Evolutionary conservation across 768 basidiomycete species (phyloP).

Genomic region (Clathrus columnatus): DNA sequence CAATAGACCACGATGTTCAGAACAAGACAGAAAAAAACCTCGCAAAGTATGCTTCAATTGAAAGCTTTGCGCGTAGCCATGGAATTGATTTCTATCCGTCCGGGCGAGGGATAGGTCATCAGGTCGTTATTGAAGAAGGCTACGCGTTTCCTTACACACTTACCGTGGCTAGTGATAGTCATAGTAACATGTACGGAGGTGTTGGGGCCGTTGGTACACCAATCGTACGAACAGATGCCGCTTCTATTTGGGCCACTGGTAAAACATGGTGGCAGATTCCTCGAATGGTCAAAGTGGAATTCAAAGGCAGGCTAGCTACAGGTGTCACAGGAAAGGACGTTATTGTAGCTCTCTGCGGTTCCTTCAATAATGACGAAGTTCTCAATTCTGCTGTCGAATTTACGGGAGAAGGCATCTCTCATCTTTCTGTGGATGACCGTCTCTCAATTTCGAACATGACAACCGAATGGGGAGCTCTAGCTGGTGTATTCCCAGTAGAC

Average conservation of each 20-base stretch:
- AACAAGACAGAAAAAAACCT: slow-evolving; percentile 89
- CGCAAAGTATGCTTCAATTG: slow-evolving; percentile 85
- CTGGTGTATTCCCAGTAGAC: slow-evolving; percentile 92
- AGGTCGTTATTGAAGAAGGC: slow-evolving; percentile 94
- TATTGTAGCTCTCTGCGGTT: slow-evolving; percentile 92
- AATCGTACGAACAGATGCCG: slow-evolving; percentile 91
- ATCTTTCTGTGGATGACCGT: slow-evolving; percentile 81
- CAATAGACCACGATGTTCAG: slow-evolving; percentile 97
- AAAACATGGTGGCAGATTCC: slow-evolving; percentile 99
- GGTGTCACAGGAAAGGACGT: slow-evolving; percentile 98
- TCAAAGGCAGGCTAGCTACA: slow-evolving; percentile 68
- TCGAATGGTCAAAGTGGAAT: slow-evolving; percentile 89
- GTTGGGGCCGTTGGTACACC: slow-evolving; percentile 96
- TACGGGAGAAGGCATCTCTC: slow-evolving; percentile 75
- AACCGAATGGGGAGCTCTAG: slow-evolving; percentile 98
- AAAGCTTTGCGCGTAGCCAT: slow-evolving; percentile 79
- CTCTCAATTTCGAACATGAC: slow-evolving; percentile 99
- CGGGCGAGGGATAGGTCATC: slow-evolving; percentile 95
- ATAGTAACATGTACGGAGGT: slow-evolving; percentile 98
- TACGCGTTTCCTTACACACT: slow-evolving; percentile 95
- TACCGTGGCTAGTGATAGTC: slow-evolving; percentile 93
- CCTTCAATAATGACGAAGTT: slow-evolving; percentile 94
- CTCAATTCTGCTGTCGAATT: slow-evolving; percentile 97
- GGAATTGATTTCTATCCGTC: slow-evolving; percentile 94
- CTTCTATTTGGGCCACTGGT: slow-evolving; percentile 95